Conservation (phyloP, 495 filamentous ascomycete genomes). For the Penicillium egyptiacum region DNA sequence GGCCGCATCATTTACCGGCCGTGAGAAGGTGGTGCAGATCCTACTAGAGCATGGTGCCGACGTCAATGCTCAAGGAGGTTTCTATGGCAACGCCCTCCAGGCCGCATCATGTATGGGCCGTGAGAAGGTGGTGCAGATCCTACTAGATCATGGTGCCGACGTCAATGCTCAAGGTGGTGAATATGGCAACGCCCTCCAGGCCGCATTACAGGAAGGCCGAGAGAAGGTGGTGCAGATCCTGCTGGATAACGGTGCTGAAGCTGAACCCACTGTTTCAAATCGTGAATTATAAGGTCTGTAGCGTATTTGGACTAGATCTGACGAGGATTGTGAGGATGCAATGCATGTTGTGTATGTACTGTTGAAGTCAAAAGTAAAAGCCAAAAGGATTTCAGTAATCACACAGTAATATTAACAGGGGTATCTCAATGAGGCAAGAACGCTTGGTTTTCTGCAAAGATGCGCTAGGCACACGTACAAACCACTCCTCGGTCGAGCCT, state of each 20-base stretch:
- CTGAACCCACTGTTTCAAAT: too few relatives aligned
- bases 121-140: constrained; percentile 24
- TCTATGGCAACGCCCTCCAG: constrained; percentile 14
- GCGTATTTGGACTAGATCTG: background rate
- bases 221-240: background rate
- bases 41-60: constrained; percentile 17
- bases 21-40: constrained; percentile 17
- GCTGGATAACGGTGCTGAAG: background rate
- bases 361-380: background rate
- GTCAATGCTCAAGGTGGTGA: constrained; percentile 11
- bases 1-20: constrained; percentile 14
- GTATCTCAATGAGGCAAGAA: constrained; percentile 5
- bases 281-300: too few relatives aligned
- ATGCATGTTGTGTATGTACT: background rate
- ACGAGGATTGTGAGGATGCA: background rate
- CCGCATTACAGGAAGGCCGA: background rate
- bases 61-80: constrained; percentile 17
- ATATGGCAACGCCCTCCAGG: background rate
- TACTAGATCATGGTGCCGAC: constrained; percentile 28
- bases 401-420: background rate
- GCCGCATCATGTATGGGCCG: constrained; percentile 14
- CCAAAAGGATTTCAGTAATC: too few relatives aligned
- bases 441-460: background rate
- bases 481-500: background rate
- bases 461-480: background rate